phyloP scores from a whole-genome alignment of 1,139 yeast species.

The Geotrichum citri-aurantii region DNA sequence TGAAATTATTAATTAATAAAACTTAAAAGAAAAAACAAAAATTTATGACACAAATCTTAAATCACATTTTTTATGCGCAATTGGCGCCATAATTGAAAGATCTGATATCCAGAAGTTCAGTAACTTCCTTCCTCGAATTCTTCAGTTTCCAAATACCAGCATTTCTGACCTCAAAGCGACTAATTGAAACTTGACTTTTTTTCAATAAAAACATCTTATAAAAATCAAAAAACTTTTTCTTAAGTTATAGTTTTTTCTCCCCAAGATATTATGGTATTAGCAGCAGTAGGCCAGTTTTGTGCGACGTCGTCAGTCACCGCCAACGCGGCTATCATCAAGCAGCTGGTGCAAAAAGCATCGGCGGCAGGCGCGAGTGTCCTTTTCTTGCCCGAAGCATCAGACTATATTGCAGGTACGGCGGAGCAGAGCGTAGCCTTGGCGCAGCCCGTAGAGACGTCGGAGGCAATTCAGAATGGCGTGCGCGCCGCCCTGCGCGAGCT shows the following conservation, averaged over 20 bases:
- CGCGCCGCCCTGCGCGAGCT: slow-evolving; percentile 42
- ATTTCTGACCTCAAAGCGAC: neutral
- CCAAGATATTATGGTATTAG: slow-evolving; percentile 46
- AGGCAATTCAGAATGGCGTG: slow-evolving; percentile 47
- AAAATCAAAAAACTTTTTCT: too few relatives aligned
- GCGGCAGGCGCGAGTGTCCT: slow-evolving; percentile 54
- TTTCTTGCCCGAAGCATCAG: slow-evolving; percentile 91
- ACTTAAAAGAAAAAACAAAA: neutral
- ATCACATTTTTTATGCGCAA: neutral
- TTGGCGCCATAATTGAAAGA: neutral
- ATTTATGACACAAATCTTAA: neutral
- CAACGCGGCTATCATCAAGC: slow-evolving; percentile 55
- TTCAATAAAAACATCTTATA: too few relatives aligned
- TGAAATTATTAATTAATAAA: too few relatives aligned
- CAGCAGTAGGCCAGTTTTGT: slow-evolving; percentile 86
- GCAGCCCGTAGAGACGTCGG: slow-evolving; percentile 43
- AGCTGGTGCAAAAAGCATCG: slow-evolving; percentile 59
- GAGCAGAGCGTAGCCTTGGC: slow-evolving; percentile 59
- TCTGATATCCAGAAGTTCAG: neutral
- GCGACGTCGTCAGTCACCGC: slow-evolving; percentile 57
- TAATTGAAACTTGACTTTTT: too few relatives aligned
- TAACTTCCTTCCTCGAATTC: neutral
- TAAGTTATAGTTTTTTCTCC: neutral
- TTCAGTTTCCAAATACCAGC: neutral
- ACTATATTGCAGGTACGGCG: slow-evolving; percentile 70